Evolutionary conservation across 306 rosid species (phyloP), one percentile per base, ranked within the genome.

Genomic region (Vicia sativa): DNA sequence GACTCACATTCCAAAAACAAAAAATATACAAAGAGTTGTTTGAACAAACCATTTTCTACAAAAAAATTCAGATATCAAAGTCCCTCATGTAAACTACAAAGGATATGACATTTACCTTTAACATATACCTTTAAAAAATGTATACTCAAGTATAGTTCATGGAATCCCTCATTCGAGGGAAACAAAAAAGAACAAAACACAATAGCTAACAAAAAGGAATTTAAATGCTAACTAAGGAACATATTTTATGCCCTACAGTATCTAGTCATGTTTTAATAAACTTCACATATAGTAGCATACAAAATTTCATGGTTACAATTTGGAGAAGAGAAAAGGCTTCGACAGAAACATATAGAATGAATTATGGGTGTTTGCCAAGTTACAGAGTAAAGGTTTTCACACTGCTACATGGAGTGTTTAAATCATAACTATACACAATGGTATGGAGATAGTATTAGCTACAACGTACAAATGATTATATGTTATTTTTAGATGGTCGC

Each of bases 201-300:
- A 25, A 25, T 15, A 54, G 10, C 9, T 25, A 12, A 54, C 60
- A 25, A 25, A 25, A 25, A 54, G 37, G 9, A 54, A 12, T 16
- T 25, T 11, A 54, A 58, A 58, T n/a, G n/a, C n/a, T n/a, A n/a
- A n/a, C n/a, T 1, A 28, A 11, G 43, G 35, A 25, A 54, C 14
- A 12, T n/a, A 29, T 29, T 57, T 57, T 29, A 57, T 39, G 62
- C 41, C 19, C 41, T 57, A 28, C 19, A 57, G 62, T 57, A 57
- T 11, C 62, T 57, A 57, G 44, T 34, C 62, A 29, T 25, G 61
- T 54, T 26, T 12, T 54, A 9, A 23, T 54, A 54, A 23, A 12
- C 37, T 54, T 54, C 35, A 54, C 37, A 15, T n/a, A n/a, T n/a
- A 25, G 25, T 54, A 31, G n/a, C n/a, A 23, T 58, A 58, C n/a